Conservation (phyloP, 2,329 filamentous ascomycete genomes). For the Pyrenochaeta sp. region DNA sequence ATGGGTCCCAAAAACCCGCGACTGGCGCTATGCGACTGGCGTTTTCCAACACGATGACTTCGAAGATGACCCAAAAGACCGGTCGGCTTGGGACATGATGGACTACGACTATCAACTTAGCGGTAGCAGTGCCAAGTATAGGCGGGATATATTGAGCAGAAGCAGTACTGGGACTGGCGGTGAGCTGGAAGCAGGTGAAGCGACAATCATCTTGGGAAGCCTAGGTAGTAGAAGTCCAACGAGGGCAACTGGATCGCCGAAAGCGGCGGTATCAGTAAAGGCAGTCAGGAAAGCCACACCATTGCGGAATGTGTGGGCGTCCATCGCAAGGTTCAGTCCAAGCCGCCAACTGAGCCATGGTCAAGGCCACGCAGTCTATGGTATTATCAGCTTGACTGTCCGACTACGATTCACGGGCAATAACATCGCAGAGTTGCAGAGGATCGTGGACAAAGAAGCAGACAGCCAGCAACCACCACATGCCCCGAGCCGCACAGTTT, state of each 20-base stretch:
- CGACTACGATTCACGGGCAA: conserved; percentile 19
- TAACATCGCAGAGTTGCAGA: conserved; percentile 8
- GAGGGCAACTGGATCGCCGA: background rate
- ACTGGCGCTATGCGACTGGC: conserved; percentile 25
- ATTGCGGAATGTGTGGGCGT: conserved; percentile 1
- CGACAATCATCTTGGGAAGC: background rate
- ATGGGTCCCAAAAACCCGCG: conserved; percentile 19
- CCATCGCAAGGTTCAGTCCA: conserved; percentile 8
- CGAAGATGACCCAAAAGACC: conserved; percentile 10
- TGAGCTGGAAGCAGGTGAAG: background rate
- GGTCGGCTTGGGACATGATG: conserved; percentile 21
- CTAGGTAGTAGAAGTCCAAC: background rate
- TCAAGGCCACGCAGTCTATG: conserved; percentile 1
- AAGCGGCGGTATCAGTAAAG: background rate
- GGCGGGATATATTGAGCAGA: background rate
- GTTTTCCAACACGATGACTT: conserved; percentile 23
- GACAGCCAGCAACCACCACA: background rate
- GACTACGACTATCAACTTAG: conserved; percentile 16
- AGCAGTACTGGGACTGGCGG: background rate
- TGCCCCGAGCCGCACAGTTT: background rate
- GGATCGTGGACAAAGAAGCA: background rate
- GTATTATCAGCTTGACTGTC: conserved; percentile 12
- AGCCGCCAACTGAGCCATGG: background rate
- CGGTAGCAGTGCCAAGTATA: background rate
- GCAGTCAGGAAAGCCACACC: conserved; percentile 1